Evolutionary conservation across 306 rosid species (phyloP).

Genomic region (Gastrolobium villosum): DNA sequence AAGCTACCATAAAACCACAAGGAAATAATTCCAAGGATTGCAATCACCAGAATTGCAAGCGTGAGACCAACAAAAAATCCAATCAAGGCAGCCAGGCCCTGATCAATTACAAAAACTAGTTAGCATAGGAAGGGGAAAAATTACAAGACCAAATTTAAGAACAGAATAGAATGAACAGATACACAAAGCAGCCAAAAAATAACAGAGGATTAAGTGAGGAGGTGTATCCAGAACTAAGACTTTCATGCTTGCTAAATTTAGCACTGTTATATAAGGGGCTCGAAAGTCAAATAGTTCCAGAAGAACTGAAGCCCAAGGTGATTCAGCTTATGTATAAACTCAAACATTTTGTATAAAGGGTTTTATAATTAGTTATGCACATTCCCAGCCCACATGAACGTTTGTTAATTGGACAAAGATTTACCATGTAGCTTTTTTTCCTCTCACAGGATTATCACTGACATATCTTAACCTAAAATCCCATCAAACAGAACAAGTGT

Average conservation of each 20-base stretch:
- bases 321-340: conserved; percentile 20
- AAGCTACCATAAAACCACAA: conserved; percentile 98
- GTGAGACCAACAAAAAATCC: conserved; percentile 76
- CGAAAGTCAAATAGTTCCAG: conserved; percentile 41
- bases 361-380: conserved; percentile 32
- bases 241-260: conserved; percentile 11
- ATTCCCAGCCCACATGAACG: conserved; percentile 26
- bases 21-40: conserved; percentile 71
- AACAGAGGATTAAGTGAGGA: background rate
- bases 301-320: conserved; percentile 28
- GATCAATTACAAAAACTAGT: conserved; percentile 48
- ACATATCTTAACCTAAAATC: conserved; percentile 25
- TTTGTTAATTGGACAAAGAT: conserved; percentile 24
- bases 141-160: conserved; percentile 34
- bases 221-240: conserved; percentile 15
- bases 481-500: conserved; percentile 28
- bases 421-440: background rate
- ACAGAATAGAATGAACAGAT: conserved; percentile 30
- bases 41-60: conserved; percentile 77
- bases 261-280: background rate
- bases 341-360: conserved; percentile 10
- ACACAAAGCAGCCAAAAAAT: conserved; percentile 32
- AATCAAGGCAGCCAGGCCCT: conserved; percentile 76
- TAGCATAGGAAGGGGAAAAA: conserved; percentile 33
- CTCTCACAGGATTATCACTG: conserved; percentile 20